Percentiles rank a stretch among this genome's conserved stretches.
phyloP scores from a whole-genome alignment of 148 eudicot species.

The Nyssa sinensis region DNA sequence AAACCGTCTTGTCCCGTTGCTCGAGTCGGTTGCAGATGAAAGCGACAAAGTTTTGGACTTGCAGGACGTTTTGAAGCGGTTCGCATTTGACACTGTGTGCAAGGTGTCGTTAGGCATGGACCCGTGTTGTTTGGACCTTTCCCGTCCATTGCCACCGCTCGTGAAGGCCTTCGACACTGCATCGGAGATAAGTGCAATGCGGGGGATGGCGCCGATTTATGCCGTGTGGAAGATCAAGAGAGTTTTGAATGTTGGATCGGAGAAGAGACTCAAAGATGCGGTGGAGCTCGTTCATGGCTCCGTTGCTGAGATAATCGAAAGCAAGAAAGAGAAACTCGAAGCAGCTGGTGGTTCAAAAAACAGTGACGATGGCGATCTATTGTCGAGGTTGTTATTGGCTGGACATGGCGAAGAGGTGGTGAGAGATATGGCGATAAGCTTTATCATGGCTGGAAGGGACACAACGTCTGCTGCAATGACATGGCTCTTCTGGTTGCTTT shows the following conservation, averaged over 20 bases:
- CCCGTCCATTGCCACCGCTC: conserved; percentile 47
- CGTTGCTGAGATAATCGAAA: conserved; percentile 37
- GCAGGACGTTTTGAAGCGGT: conserved; percentile 67
- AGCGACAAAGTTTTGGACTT: conserved; percentile 46
- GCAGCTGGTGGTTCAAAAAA: neutral
- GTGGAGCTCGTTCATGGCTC: conserved; percentile 32
- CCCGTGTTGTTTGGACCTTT: conserved; percentile 55
- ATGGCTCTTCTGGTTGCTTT: conserved; percentile 69
- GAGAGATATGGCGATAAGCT: conserved; percentile 76
- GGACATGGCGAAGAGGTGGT: conserved; percentile 42
- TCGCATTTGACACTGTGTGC: conserved; percentile 74
- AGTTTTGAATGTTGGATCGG: conserved; percentile 51
- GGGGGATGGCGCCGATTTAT: conserved; percentile 46
- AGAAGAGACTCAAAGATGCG: conserved; percentile 43
- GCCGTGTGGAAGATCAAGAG: conserved; percentile 66
- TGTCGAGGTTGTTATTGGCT: conserved; percentile 50
- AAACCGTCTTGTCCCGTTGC: conserved; percentile 53
- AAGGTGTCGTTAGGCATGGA: conserved; percentile 62
- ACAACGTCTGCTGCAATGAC: conserved; percentile 86
- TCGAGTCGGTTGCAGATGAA: conserved; percentile 36
- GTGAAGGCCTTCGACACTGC: conserved; percentile 65
- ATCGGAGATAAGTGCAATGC: conserved; percentile 54
- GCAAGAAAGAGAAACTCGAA: conserved; percentile 21
- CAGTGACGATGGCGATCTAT: conserved; percentile 32
- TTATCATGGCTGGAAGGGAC: conserved; percentile 81